Base-by-base conservation (phyloP, 805 yeast species). In the Candida oleophila region DNA sequence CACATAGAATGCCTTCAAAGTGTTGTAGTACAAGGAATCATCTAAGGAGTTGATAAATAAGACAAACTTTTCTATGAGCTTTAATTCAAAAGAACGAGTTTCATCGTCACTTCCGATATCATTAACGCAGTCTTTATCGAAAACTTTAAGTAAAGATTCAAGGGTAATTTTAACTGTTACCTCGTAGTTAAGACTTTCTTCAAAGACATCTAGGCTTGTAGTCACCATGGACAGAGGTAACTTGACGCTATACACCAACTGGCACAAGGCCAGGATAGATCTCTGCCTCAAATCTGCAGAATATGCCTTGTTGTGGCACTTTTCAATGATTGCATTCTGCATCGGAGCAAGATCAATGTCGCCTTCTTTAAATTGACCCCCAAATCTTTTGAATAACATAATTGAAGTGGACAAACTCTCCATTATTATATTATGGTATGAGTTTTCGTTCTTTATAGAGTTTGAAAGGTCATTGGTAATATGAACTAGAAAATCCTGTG, bases 251-350 rank as follows among this genome's bases (percentile, higher is more conserved):
- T 49, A 39, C 5, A 59, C 20, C 4, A 61, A 48, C 4, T 62
- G 62, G 4, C 68, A 57, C 28, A 66, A 49, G 4, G 63, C 54
- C 1, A 50, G 46, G 19, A 68, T 53, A 12, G 66, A 54, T 14
- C 55, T 49, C 42, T 61, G 65, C 40, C 66, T 52, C 21, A 68
- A 50, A 18, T 66, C 71, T 43, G 65, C 55, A 2, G 71, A 56
- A 43, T 61, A 64, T 16, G 53, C 50, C 34, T 60, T 61, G 35
- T 59, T 54, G 11, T 51, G 47, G 21, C 56, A 50, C 39, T 57
- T 62, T 16, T 30, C 43, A 18, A 53, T 47, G 22, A 64, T 50
- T 8, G 59, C 43, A 8, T 53, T 46, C n/a, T 61, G 52, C 32
- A 62, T 50, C 4, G 16, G 37, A 25, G 9, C 11, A 11, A 25